These are phyloP conservation scores for Thermoascus crustaceus DNA, from an alignment of 2,329 filamentous ascomycete genomes.

Conservation along the genomic window DNA sequence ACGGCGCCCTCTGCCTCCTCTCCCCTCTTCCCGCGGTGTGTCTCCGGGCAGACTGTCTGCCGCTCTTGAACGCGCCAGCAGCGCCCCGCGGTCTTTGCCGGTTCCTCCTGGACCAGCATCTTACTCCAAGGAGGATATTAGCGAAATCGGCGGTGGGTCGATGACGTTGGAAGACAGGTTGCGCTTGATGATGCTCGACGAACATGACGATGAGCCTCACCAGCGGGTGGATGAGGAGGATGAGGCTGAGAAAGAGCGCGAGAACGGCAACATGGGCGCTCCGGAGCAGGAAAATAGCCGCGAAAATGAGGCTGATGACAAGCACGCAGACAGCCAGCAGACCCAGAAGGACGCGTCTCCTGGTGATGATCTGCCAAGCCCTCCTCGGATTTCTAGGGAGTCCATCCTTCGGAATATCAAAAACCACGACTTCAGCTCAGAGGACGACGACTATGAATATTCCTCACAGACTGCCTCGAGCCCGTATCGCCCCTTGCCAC, in stretches of 20 bases:
- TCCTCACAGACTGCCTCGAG: constrained; percentile 53
- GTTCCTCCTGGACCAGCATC: constrained; percentile 61
- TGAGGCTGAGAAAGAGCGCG: constrained; percentile 50
- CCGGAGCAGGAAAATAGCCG: constrained; percentile 2
- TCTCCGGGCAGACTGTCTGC: constrained; percentile 58
- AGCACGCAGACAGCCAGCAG: constrained; percentile 15
- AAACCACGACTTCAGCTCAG: constrained; percentile 51
- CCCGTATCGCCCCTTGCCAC: constrained; percentile 50
- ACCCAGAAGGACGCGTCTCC: constrained; percentile 52
- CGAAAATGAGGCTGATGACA: constrained; percentile 17
- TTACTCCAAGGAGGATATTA: constrained; percentile 66
- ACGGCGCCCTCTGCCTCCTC: constrained; percentile 74
- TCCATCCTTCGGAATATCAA: constrained; percentile 87
- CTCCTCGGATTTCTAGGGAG: constrained; percentile 78
- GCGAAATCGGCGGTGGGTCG: constrained; percentile 63
- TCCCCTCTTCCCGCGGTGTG: constrained; percentile 55
- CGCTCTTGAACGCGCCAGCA: constrained; percentile 64
- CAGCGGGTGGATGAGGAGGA: constrained; percentile 58
- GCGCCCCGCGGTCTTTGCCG: constrained; percentile 60
- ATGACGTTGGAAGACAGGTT: constrained; percentile 83
- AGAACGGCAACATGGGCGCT: too few species aligned
- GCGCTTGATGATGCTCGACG: constrained; percentile 75
- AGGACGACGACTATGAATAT: constrained; percentile 57
- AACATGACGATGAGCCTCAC: constrained; percentile 52
- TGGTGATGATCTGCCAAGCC: constrained; percentile 54